Evolutionary conservation across 2,329 filamentous ascomycete species (phyloP).

Genomic region (Onygenales sp.): DNA sequence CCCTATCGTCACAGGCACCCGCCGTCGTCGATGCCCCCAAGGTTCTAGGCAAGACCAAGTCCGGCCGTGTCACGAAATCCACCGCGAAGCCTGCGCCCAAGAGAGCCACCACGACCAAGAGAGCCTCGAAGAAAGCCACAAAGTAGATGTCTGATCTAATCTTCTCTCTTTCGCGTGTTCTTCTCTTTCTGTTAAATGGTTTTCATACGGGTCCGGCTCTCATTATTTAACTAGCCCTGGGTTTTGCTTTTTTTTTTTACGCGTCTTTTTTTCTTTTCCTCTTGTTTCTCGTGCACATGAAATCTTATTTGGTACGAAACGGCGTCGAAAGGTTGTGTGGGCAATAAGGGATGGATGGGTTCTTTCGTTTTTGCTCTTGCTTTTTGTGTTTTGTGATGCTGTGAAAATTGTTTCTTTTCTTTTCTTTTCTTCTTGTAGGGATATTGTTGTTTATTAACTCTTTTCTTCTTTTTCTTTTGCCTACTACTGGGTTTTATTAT

Average conservation of each 20-base stretch:
- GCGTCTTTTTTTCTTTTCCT: no score
- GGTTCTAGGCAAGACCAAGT: conserved; percentile 72
- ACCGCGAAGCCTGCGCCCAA: conserved; percentile 37
- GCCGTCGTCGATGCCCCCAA: conserved; percentile 61
- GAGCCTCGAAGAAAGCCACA: conserved; percentile 30
- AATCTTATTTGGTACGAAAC: conserved; percentile 5
- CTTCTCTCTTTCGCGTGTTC: conserved; percentile 19
- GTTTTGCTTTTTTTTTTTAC: not conserved
- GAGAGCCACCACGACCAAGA: conserved; percentile 36
- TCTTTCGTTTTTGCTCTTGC: conserved; percentile 16
- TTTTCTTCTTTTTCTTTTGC: not conserved
- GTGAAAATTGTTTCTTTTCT: conserved; percentile 9
- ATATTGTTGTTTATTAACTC: not conserved
- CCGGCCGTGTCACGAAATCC: conserved; percentile 70
- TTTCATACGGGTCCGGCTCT: conserved; percentile 8
- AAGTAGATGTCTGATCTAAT: no score
- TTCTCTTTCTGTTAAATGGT: conserved; percentile 16
- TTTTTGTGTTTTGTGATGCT: conserved; percentile 14
- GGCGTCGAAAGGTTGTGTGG: conserved; percentile 6
- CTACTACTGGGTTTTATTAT: no score
- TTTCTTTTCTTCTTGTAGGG: not conserved
- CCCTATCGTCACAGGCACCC: conserved; percentile 40
- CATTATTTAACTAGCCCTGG: conserved; percentile 6
- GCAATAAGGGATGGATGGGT: conserved; percentile 5
- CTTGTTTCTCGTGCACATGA: not conserved